Conservation (phyloP, 2,329 filamentous ascomycete genomes). For the Xylariaceae sp. region DNA sequence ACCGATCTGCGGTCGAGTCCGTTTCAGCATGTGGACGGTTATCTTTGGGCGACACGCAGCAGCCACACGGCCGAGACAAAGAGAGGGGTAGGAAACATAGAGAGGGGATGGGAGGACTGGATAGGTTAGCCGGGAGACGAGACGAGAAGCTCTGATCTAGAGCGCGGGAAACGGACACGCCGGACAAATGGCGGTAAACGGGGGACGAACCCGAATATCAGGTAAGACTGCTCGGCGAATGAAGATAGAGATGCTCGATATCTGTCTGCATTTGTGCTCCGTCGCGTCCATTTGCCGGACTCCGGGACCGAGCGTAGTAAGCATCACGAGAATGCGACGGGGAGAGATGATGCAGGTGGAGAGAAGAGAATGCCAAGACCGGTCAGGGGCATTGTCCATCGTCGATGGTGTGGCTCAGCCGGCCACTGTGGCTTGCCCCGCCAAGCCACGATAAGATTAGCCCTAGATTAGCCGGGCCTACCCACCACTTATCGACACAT, state of each 20-base stretch:
- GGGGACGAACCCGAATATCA: background rate
- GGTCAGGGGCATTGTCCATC: conserved; percentile 11
- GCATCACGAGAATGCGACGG: background rate
- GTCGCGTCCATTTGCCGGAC: background rate
- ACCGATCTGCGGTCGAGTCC: conserved; percentile 31
- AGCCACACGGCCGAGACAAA: conserved; percentile 1
- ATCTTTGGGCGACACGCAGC: background rate
- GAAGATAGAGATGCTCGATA: background rate
- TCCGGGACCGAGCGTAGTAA: background rate
- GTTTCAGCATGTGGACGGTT: conserved; percentile 28
- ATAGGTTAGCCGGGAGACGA: background rate
- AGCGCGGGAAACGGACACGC: too few species aligned
- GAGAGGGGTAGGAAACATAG: background rate
- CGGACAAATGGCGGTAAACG: background rate
- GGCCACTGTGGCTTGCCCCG: background rate
- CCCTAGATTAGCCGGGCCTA: conserved; percentile 22
- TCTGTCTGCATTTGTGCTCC: background rate
- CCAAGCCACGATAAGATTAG: conserved; percentile 16
- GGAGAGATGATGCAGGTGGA: background rate
- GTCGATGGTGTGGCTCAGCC: too few species aligned
- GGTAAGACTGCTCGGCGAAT: background rate
- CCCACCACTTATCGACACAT: conserved; percentile 14
- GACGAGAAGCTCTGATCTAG: background rate
- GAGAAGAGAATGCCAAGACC: conserved; percentile 10
- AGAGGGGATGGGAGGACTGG: background rate